A percentile compares a stretch with the other conserved stretches of the same genome.
phyloP scores from a whole-genome alignment of 2,329 filamentous ascomycete genomes.

The Ophiocordyceps sinensis region DNA sequence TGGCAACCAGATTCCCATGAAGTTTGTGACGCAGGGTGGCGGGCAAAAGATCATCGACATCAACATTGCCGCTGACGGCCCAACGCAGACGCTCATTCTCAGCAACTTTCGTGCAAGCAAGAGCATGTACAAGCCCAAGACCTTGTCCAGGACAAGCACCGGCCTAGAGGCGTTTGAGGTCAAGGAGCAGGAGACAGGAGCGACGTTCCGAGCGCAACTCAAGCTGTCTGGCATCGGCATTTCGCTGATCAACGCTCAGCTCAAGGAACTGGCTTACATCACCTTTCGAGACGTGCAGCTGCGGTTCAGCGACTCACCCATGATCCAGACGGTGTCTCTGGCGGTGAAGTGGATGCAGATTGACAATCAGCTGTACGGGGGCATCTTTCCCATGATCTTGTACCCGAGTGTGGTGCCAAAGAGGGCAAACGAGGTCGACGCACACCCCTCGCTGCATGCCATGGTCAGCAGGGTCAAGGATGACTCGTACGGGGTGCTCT shows the following conservation, averaged over 20 bases:
- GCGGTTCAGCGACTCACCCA: constrained; percentile 80
- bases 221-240: constrained; percentile 82
- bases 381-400: constrained; percentile 92
- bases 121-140: constrained; percentile 65
- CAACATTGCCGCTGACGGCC: constrained; percentile 88
- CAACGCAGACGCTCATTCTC: constrained; percentile 84
- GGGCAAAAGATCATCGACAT: constrained; percentile 86
- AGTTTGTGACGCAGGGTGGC: constrained; percentile 54
- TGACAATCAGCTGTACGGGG: constrained; percentile 95
- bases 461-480: constrained; percentile 94
- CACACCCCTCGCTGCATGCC: constrained; percentile 84
- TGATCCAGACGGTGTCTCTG: constrained; percentile 83
- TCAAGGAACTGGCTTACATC: constrained; percentile 85
- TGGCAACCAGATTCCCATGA: constrained; percentile 90
- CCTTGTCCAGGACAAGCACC: constrained; percentile 29
- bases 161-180: constrained; percentile 64
- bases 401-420: constrained; percentile 98
- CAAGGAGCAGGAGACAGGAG: constrained; percentile 76
- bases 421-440: constrained; percentile 89
- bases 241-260: constrained; percentile 81
- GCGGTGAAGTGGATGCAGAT: constrained; percentile 98
- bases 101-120: constrained; percentile 89
- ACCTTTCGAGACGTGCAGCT: constrained; percentile 85
- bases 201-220: constrained; percentile 80
- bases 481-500: constrained; percentile 92